Evolutionary conservation across 352 stramenopile genomes (phyloP).

Genomic region (Phytopythium chamaehyphon): DNA sequence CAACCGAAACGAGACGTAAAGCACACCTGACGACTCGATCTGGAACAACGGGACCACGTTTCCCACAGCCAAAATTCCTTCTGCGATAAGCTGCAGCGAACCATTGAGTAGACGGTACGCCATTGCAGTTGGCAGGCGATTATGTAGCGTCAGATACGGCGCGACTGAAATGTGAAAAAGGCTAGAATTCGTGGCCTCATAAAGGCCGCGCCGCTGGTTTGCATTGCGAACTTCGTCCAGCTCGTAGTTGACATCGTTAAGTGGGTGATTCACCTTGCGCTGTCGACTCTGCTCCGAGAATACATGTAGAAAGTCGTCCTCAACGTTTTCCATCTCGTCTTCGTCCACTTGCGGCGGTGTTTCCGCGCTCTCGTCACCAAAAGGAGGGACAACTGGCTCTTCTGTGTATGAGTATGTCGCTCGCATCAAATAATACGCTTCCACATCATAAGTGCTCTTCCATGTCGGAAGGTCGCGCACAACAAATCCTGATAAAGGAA

Average conservation of each 20-base stretch:
- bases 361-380: slow-evolving; percentile 15
- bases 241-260: slow-evolving; percentile 74
- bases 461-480: slow-evolving; percentile 80
- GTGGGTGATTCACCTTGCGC: slow-evolving; percentile 39
- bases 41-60: slow-evolving; percentile 84
- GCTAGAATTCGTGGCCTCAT: slow-evolving; percentile 83
- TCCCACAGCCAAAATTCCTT: slow-evolving; percentile 81
- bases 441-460: slow-evolving; percentile 88
- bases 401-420: slow-evolving; percentile 72
- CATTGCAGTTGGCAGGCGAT: slow-evolving; percentile 74
- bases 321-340: slow-evolving; percentile 64
- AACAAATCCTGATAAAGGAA: slow-evolving; percentile 70
- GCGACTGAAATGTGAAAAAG: slow-evolving; percentile 81
- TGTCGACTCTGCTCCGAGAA: slow-evolving; percentile 54
- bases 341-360: slow-evolving; percentile 35
- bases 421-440: slow-evolving; percentile 85
- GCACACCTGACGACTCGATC: slow-evolving; percentile 49
- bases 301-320: slow-evolving; percentile 78
- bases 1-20: slow-evolving; percentile 83
- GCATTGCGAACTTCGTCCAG: slow-evolving; percentile 73
- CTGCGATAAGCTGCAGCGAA: slow-evolving; percentile 79
- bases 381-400: slow-evolving; percentile 17
- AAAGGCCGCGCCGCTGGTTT: slow-evolving; percentile 72
- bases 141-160: slow-evolving; percentile 82
- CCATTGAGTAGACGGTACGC: slow-evolving; percentile 81